phyloP scores from a whole-genome alignment of 139 green algal genomes.

The Astrephomene gubernaculifera region DNA sequence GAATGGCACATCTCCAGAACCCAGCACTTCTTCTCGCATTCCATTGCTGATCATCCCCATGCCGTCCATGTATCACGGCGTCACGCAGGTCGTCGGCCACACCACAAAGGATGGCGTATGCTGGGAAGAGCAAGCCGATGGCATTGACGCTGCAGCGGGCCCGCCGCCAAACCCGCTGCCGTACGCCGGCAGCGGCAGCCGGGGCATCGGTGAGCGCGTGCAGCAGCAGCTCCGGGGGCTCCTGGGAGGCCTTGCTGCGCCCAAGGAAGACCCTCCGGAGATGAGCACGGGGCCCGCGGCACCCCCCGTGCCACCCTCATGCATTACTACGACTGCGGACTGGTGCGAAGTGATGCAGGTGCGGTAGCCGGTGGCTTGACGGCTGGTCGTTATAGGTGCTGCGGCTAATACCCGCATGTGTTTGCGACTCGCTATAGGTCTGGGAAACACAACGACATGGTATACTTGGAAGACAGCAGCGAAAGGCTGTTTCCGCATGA shows the following conservation, averaged over 20 bases:
- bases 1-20: no score
- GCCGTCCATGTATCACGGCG: no score
- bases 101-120: not conserved
- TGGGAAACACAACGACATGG: not conserved
- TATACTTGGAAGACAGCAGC: not conserved
- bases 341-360: constrained; percentile 32
- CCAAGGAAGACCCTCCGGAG: not conserved
- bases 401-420: not conserved
- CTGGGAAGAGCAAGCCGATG: not conserved
- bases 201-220: not conserved
- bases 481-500: not conserved
- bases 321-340: not conserved
- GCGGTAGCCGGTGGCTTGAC: not conserved
- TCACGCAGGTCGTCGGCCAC: not conserved
- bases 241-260: not conserved
- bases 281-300: not conserved
- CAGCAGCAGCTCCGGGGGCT: not conserved
- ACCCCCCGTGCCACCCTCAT: not conserved
- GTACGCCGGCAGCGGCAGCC: not conserved
- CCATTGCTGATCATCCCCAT: not conserved
- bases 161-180: not conserved
- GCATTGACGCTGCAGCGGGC: not conserved
- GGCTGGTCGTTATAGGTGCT: not conserved
- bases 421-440: not conserved
- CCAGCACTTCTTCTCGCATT: not conserved